Percentiles rank a stretch among this genome's conserved stretches.
Conservation (phyloP, 2,329 filamentous ascomycete genomes). For the Colletotrichum musicola region DNA sequence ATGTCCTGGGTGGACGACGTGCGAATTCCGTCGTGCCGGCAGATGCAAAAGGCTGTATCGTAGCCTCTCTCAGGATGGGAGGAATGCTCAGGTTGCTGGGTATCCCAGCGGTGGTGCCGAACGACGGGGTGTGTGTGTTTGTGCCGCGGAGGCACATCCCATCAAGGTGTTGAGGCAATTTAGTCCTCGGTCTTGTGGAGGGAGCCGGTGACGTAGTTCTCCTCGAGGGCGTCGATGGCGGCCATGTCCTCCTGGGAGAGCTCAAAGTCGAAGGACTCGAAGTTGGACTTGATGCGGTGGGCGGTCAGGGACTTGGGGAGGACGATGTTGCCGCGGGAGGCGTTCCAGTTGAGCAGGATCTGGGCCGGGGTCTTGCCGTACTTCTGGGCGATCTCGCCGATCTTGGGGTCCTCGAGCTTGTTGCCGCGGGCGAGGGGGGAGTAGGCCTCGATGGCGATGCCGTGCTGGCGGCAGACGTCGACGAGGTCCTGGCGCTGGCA, state of each 20-base stretch:
- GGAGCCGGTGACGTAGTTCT: constrained; percentile 47
- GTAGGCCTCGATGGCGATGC: constrained; percentile 62
- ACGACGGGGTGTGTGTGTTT: constrained; percentile 4
- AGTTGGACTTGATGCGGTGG: constrained; percentile 71
- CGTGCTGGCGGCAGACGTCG: constrained; percentile 76
- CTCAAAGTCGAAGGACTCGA: constrained; percentile 73
- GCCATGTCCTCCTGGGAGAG: constrained; percentile 63
- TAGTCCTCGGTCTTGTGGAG: constrained; percentile 56
- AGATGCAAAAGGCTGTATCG: constrained; percentile 22
- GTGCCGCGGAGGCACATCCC: constrained; percentile 7
- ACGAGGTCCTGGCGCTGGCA: constrained; percentile 58
- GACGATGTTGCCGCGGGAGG: constrained; percentile 69
- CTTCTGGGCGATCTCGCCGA: constrained; percentile 67
- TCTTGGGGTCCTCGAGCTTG: constrained; percentile 64
- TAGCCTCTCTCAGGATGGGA: constrained; percentile 38
- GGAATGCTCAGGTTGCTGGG: constrained; percentile 25
- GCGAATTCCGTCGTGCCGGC: constrained; percentile 24
- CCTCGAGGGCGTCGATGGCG: constrained; percentile 49
- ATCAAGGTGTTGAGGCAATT: constrained; percentile 35
- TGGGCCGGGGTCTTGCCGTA: constrained; percentile 68
- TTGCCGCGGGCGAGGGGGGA: constrained; percentile 62
- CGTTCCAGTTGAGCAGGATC: constrained; percentile 70
- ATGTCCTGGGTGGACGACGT: constrained; percentile 39
- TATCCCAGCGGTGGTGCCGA: constrained; percentile 17
- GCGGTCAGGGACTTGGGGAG: constrained; percentile 74